These are phyloP conservation scores for Cytospora leucostoma DNA, from an alignment of 2,329 filamentous ascomycete genomes.

Conservation along the genomic window DNA sequence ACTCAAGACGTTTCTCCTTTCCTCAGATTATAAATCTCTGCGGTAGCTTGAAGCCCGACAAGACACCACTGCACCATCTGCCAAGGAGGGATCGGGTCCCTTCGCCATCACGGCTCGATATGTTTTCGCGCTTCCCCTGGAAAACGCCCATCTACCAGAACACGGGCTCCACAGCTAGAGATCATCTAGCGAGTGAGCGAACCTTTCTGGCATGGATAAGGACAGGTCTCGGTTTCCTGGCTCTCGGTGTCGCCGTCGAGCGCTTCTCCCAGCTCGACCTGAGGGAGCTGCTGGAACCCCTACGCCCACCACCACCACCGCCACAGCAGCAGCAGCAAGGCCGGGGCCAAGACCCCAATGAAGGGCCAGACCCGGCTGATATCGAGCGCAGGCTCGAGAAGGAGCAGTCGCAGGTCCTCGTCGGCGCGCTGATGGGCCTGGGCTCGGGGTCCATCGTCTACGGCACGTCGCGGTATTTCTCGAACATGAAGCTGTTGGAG, in stretches of 20 bases:
- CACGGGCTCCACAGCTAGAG: conserved; percentile 51
- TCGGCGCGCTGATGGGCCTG: conserved; percentile 45
- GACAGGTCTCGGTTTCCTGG: conserved; percentile 53
- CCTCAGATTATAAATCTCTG: no score
- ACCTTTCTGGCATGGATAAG: conserved; percentile 56
- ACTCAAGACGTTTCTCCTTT: neutral
- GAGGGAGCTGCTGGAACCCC: conserved; percentile 34
- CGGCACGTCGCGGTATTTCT: conserved; percentile 50
- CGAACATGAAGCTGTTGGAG: conserved; percentile 44
- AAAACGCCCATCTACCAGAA: conserved; percentile 41
- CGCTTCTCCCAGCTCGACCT: conserved; percentile 49
- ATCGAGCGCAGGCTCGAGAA: conserved; percentile 32
- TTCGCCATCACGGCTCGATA: neutral
- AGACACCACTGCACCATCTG: no score
- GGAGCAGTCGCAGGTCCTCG: conserved; percentile 39
- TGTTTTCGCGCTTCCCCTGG: conserved; percentile 26
- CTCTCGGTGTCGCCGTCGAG: conserved; percentile 51
- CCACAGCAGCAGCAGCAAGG: conserved; percentile 24
- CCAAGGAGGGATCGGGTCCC: no score
- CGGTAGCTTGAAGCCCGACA: no score
- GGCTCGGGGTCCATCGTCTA: conserved; percentile 50
- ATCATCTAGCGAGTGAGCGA: conserved; percentile 56
- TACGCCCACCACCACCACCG: conserved; percentile 29
- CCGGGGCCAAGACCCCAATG: conserved; percentile 21
- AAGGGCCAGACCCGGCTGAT: conserved; percentile 6